phyloP scores from a whole-genome alignment of 345 rosid genomes.

The Trapa incisa region DNA sequence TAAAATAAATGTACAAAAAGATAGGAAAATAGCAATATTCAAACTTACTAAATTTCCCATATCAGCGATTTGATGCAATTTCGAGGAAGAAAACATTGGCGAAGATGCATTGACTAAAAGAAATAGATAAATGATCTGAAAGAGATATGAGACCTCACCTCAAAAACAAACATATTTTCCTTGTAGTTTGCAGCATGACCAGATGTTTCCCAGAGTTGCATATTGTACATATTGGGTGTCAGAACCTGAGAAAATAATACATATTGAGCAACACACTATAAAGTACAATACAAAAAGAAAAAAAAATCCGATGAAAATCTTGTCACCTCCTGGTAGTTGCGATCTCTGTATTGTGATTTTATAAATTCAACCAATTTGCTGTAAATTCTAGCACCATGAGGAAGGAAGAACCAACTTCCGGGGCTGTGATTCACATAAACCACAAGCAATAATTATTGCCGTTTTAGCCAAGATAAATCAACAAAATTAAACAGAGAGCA shows the following conservation, averaged over 20 bases:
- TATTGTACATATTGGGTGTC: constrained; percentile 85
- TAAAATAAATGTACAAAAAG: neutral
- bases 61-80: too few relatives aligned
- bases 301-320: constrained; percentile 10
- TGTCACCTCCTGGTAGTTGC: constrained; percentile 86
- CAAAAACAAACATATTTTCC: constrained; percentile 90
- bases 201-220: constrained; percentile 94
- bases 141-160: constrained; percentile 34
- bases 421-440: constrained; percentile 48
- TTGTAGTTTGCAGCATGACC: constrained; percentile 95
- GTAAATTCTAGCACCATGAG: constrained; percentile 77
- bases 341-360: constrained; percentile 49
- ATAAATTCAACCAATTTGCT: constrained; percentile 79
- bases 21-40: neutral
- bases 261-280: constrained; percentile 8
- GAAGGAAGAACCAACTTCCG: constrained; percentile 98
- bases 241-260: constrained; percentile 49
- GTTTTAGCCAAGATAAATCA: constrained; percentile 1
- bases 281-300: neutral
- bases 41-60: too few relatives aligned
- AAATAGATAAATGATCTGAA: neutral
- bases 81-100: too few relatives aligned
- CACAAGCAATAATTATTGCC: constrained; percentile 8
- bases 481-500: constrained; percentile 1
- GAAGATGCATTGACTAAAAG: too few relatives aligned